These are phyloP conservation scores for Malassezia yamatoensis DNA, from an alignment of 1,284 basidiomycete genomes.

Conservation along the genomic window DNA sequence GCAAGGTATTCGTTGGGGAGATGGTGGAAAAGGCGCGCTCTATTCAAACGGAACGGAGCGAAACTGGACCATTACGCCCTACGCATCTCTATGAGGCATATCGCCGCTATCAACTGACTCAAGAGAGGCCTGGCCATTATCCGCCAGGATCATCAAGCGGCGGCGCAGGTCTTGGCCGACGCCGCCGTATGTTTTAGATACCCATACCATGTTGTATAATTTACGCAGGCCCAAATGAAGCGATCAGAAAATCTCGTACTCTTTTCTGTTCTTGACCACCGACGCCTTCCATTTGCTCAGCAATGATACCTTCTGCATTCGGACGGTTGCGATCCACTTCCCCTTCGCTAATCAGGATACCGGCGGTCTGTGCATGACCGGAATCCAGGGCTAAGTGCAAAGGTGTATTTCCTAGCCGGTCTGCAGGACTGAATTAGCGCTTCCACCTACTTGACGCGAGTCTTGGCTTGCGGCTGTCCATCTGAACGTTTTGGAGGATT, in stretches of 20 bases:
- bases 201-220: neutral
- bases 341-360: conserved; percentile 24
- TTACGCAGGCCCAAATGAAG: conserved; percentile 13
- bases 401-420: conserved; percentile 29
- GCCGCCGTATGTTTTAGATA: conserved; percentile 33
- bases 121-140: conserved; percentile 51
- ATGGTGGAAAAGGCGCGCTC: conserved; percentile 75
- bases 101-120: conserved; percentile 66
- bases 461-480: conserved; percentile 21
- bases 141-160: conserved; percentile 31
- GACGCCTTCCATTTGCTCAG: conserved; percentile 27
- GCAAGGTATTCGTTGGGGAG: conserved; percentile 84
- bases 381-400: conserved; percentile 30
- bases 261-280: conserved; percentile 24
- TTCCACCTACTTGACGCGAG: conserved; percentile 26
- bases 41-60: conserved; percentile 63
- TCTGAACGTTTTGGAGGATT: conserved; percentile 20
- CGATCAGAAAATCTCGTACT: conserved; percentile 7
- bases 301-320: conserved; percentile 22
- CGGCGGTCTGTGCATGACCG: conserved; percentile 24
- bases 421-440: conserved; percentile 18
- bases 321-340: conserved; percentile 21
- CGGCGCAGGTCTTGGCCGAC: conserved; percentile 30
- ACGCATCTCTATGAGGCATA: conserved; percentile 81
- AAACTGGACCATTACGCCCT: conserved; percentile 67